Evolutionary conservation across 1,139 yeast genomes (phyloP), one percentile per base, ranked within the genome.

Genomic region (Candida gigantensis): DNA sequence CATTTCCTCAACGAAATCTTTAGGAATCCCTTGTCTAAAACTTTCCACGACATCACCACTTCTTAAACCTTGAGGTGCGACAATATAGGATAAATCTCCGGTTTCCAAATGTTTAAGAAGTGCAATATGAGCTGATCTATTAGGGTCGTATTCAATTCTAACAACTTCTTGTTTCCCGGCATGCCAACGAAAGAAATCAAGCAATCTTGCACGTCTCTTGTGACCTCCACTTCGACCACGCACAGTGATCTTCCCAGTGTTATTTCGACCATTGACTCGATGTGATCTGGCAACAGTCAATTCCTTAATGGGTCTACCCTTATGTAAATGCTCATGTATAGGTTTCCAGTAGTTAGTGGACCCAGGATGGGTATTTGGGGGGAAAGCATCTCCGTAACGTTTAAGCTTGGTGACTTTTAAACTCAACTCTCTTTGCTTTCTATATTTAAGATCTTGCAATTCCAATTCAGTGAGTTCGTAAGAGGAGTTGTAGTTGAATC

Each of bases 141-240:
- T 87, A 31, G 99, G 99, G 62, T 92, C 99, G 57, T 89, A 88
- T 62, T 92, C 99, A 42, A 92, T 87, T 56, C 99, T 74, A 41
- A 82, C 68, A 15, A 92, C 97, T 15, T 78, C 74, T 50, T 88
- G 95, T 37, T 74, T 75, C 16, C 97, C 98, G 2, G 80, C 63
- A 3, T 59, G 74, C 31, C 61, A 56, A 53, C 99, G 77, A 51
- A 72, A 71, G 55, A 83, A 82, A 61, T 92, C 99, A 19, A 92
- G 75, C 32, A 86, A 60, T 53, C 99, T 78, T 29, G 85, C 77
- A 62, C 98, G 79, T 55, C 89, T 82, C 61, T 85, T 88, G 59
- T 87, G 95, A 31, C 97, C 98, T 53, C 98, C 98, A 59, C 98
- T 98, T 61, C 94, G 81, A 58, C 94, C 97, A 58, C 98, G 80